phyloP scores from a whole-genome alignment of 257 asterid species.

The Petrea volubilis region DNA sequence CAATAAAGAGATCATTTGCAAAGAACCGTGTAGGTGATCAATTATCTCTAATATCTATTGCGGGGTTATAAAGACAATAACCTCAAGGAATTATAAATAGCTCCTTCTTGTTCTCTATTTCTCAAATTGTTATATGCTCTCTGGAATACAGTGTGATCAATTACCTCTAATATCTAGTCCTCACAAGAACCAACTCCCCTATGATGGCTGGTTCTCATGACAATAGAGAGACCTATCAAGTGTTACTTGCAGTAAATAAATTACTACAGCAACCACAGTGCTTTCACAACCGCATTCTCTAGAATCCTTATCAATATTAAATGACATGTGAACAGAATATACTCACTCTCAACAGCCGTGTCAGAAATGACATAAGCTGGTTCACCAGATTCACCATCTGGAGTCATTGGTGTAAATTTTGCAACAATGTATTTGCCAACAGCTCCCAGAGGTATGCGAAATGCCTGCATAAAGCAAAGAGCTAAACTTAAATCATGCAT shows the following conservation, averaged over 20 bases:
- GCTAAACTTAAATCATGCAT: constrained; percentile 9
- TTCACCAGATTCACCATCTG: constrained; percentile 98
- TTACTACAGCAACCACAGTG: neutral
- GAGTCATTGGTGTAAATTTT: constrained; percentile 95
- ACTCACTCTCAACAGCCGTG: constrained; percentile 75
- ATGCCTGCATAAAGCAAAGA: constrained; percentile 57
- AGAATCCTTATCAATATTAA: constrained; percentile 15
- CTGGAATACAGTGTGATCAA: neutral
- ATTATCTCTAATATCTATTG: too few species aligned
- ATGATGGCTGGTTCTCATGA: neutral
- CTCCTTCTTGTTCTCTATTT: neutral
- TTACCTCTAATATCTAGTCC: neutral
- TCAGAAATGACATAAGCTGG: constrained; percentile 83
- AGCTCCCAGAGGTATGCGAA: constrained; percentile 94
- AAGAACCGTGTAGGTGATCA: too few species aligned
- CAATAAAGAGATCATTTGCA: too few species aligned
- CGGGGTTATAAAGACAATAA: neutral
- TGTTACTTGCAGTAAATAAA: neutral
- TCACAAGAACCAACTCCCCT: neutral
- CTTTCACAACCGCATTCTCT: neutral
- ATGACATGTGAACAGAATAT: neutral
- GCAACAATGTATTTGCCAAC: constrained; percentile 81
- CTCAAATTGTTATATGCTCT: neutral
- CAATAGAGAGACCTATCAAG: neutral
- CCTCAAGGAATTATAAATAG: neutral